Evolutionary conservation across 192 early-diverging fungal species (phyloP).

Genomic region (Coemansia sp.): DNA sequence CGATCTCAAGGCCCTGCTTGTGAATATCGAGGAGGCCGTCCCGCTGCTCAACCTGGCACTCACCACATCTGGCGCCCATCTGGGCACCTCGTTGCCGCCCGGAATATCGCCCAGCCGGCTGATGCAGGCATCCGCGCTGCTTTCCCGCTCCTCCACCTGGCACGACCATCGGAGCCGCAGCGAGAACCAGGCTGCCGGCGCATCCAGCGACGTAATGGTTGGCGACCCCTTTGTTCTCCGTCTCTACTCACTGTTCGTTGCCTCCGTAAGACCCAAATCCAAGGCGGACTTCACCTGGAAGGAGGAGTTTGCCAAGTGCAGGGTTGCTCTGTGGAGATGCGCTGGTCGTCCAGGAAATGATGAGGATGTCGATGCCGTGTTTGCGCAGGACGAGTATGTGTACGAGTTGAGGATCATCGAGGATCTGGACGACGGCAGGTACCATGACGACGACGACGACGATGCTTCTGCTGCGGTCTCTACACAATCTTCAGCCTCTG

Average conservation of each 20-base stretch:
- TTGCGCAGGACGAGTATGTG: slow-evolving; percentile 2
- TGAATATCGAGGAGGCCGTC: slow-evolving; percentile 55
- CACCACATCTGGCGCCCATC: slow-evolving; percentile 53
- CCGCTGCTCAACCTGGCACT: slow-evolving; percentile 59
- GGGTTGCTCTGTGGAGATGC: slow-evolving; percentile 36
- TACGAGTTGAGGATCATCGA: slow-evolving; percentile 65
- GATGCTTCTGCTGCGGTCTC: slow-evolving; percentile 20
- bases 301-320: slow-evolving; percentile 69
- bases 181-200: background rate
- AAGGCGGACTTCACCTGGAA: slow-evolving; percentile 75
- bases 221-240: slow-evolving; percentile 55
- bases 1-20: slow-evolving; percentile 32
- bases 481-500: background rate
- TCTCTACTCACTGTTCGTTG: slow-evolving; percentile 70
- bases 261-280: slow-evolving; percentile 61
- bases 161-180: background rate
- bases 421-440: slow-evolving; percentile 74
- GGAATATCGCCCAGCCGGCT: slow-evolving; percentile 60
- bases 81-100: slow-evolving; percentile 47
- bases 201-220: slow-evolving; percentile 15
- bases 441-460: slow-evolving; percentile 55
- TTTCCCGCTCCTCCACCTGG: slow-evolving; percentile 18
- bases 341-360: background rate
- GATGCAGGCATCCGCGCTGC: slow-evolving; percentile 59
- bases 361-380: background rate